A percentile compares a stretch with the other conserved stretches of the same genome.
Conservation (phyloP, 2,329 filamentous ascomycete species). For the Cryphonectria naterciae region DNA sequence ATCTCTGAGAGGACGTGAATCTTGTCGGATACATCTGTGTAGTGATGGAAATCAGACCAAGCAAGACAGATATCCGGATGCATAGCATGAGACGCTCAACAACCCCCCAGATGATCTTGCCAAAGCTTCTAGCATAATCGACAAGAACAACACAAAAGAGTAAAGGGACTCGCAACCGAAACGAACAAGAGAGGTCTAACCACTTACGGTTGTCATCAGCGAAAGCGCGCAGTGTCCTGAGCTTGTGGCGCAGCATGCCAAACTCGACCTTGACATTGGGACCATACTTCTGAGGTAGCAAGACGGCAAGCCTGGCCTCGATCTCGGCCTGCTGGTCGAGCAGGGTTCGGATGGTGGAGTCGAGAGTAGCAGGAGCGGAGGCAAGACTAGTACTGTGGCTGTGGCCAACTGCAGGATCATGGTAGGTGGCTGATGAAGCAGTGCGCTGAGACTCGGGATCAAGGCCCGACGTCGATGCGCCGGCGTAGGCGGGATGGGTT, state of each 20-base stretch:
- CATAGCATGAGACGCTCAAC: not conserved
- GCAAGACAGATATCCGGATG: not conserved
- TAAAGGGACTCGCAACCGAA: not conserved
- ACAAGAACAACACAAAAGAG: slow-evolving; percentile 22
- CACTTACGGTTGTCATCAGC: slow-evolving; percentile 55
- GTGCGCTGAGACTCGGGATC: slow-evolving; percentile 22
- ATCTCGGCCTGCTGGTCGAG: slow-evolving; percentile 59
- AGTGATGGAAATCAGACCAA: not conserved
- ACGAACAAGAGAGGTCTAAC: slow-evolving; percentile 7
- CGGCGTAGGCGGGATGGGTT: slow-evolving; percentile 28
- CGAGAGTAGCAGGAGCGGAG: slow-evolving; percentile 45
- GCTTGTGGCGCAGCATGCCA: slow-evolving; percentile 60
- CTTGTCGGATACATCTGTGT: slow-evolving; percentile 43
- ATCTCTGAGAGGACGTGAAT: slow-evolving; percentile 55
- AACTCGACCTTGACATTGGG: slow-evolving; percentile 55
- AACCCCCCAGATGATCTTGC: not conserved
- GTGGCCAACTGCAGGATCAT: slow-evolving; percentile 17
- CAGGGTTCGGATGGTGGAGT: slow-evolving; percentile 49
- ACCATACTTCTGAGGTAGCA: slow-evolving; percentile 53
- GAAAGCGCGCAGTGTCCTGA: slow-evolving; percentile 53
- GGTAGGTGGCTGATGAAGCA: slow-evolving; percentile 19
- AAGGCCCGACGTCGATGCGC: slow-evolving; percentile 23
- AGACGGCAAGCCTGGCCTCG: slow-evolving; percentile 52
- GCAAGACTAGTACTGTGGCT: slow-evolving; percentile 34
- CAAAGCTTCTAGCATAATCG: not conserved